Conservation (phyloP, 768 basidiomycete genomes). For the Mycena sanguinolenta region DNA sequence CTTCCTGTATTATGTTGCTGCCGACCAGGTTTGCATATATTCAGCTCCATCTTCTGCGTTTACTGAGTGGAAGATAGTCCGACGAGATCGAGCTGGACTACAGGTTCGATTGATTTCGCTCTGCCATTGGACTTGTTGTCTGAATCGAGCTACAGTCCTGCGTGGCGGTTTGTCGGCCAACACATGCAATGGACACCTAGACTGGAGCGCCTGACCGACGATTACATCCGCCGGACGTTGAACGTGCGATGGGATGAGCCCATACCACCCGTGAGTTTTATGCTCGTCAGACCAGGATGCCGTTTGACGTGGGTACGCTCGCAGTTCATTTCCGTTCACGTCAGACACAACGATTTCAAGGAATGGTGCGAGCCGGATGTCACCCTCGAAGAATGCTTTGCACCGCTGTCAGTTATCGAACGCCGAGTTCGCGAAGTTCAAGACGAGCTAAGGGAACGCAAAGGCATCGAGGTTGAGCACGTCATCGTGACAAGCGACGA, state of each 20-base stretch:
- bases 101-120: constrained; percentile 12
- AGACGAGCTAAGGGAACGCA: constrained; percentile 42
- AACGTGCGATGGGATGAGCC: constrained; percentile 34
- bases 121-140: neutral
- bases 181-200: constrained; percentile 46
- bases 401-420: constrained; percentile 44
- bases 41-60: constrained; percentile 1
- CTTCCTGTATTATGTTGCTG: constrained; percentile 41
- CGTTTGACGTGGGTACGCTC: neutral
- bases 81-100: constrained; percentile 49
- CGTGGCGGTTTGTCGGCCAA: constrained; percentile 49
- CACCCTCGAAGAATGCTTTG: constrained; percentile 47
- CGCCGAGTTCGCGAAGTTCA: constrained; percentile 49
- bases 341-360: constrained; percentile 52
- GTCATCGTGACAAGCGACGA: constrained; percentile 61
- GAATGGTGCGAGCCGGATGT: constrained; percentile 43
- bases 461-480: constrained; percentile 42
- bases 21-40: constrained; percentile 38
- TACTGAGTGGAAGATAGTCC: constrained; percentile 28
- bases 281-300: neutral
- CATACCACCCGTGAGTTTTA: constrained; percentile 45
- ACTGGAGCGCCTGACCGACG: constrained; percentile 41
- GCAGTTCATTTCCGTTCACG: constrained; percentile 54
- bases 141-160: constrained; percentile 39
- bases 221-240: constrained; percentile 44